A percentile compares a stretch with the other conserved stretches of the same genome.
Conservation (phyloP, 805 yeast species). For the Ogataea pilisensis region DNA sequence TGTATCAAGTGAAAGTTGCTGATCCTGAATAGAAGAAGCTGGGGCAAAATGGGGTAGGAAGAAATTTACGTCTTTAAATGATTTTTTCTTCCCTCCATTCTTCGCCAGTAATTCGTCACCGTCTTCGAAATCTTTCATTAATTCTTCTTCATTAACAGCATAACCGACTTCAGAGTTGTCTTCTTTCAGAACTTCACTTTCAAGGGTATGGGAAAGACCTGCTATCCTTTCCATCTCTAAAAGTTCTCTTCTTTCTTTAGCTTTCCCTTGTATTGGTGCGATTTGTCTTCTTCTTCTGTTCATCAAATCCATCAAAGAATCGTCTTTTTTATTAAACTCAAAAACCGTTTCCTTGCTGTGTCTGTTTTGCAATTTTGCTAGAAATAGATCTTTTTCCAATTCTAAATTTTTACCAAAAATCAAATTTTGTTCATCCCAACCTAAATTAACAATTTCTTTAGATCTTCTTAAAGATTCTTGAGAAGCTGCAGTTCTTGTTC, state of each 20-base stretch:
- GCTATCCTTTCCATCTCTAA: conserved; percentile 70
- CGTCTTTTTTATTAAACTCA: conserved; percentile 73
- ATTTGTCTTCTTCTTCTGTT: conserved; percentile 77
- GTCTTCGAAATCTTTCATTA: conserved; percentile 47
- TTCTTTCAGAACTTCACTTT: conserved; percentile 64
- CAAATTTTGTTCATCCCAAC: conserved; percentile 89
- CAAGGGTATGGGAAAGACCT: conserved; percentile 68
- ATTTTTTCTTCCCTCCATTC: conserved; percentile 34
- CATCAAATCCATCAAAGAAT: conserved; percentile 78
- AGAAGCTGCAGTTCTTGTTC: conserved; percentile 85
- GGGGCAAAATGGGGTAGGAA: conserved; percentile 91
- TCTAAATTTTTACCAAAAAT: conserved; percentile 75
- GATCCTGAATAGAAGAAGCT: conserved; percentile 70
- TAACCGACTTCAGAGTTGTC: conserved; percentile 35
- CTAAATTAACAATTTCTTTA: conserved; percentile 66
- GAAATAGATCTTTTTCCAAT: conserved; percentile 64
- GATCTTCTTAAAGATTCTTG: conserved; percentile 80
- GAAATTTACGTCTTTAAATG: conserved; percentile 71
- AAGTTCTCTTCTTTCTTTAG: conserved; percentile 63
- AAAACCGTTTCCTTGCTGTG: conserved; percentile 85
- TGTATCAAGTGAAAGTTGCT: conserved; percentile 53
- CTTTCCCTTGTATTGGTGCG: conserved; percentile 72
- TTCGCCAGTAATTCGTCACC: conserved; percentile 37
- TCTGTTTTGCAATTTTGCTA: conserved; percentile 69
- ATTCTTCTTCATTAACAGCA: conserved; percentile 42